Evolutionary conservation across 2,329 filamentous ascomycete genomes (phyloP), one percentile per base, ranked within the genome.

Genomic region (Myriangium duriaei): DNA sequence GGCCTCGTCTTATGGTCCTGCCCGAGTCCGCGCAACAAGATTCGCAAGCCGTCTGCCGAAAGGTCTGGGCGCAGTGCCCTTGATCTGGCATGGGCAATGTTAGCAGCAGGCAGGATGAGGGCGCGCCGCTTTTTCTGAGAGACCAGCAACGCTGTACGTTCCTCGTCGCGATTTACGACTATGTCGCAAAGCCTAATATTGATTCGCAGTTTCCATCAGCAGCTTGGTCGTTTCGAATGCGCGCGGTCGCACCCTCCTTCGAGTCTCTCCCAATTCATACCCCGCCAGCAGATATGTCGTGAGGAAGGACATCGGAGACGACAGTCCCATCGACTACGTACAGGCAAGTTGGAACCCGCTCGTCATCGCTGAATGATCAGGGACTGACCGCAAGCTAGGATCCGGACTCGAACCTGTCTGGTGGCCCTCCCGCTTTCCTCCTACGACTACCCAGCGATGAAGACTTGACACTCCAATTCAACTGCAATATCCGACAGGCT

Each of bases 381-480:
- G 11, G 26, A 32, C 38, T 42, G 40, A 47, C 37, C 17, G 24
- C 9, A 4, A n/a, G 30, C 19, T 38, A 94, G 86, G 91, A 96
- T 57, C 77, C 83, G 30, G 88, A 95, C 44, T 55, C 58, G 37
- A 45, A 51, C 11, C 43, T 53, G 19, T 46, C 44, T 45, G 54
- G 56, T 34, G 52, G 52, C 13, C 54, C 65, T 17, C 83, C 86
- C 6, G 72, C 70, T 42, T 93, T 96, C 58, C 72, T 98, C 35
- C 68, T 96, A 41, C 91, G 92, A 55, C 67, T 98, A 35, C 74
- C 69, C 49, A 91, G 87, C 62, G 86, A 93, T 49, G 91, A 96
- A 49, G 91, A 98, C 48, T 76, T 98, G 39, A 76, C 76, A 47
- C 93, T 98, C 62, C 84, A 79, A 51, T 98, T 96, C 58, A 91